Conservation (phyloP, 1,284 basidiomycete species). For the Sporisorium scitamineum region DNA sequence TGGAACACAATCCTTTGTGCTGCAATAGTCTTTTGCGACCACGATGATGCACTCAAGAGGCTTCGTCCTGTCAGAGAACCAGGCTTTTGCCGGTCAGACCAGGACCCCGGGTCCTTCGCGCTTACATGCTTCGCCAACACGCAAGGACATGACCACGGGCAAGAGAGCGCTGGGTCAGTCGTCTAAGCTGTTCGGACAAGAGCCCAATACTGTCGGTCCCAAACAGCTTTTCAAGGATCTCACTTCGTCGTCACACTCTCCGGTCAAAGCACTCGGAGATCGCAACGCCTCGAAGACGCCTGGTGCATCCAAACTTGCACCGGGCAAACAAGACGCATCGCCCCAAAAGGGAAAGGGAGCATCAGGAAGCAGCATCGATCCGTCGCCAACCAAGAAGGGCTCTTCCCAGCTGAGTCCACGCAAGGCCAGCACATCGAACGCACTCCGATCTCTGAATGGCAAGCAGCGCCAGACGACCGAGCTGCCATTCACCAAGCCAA, state of each 20-base stretch:
- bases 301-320: constrained; percentile 22
- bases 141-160: constrained; percentile 49
- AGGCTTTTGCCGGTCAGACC: constrained; percentile 42
- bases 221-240: constrained; percentile 51
- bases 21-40: background rate
- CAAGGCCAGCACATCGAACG: constrained; percentile 32
- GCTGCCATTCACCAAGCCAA: constrained; percentile 34
- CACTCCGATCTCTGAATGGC: constrained; percentile 42
- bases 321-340: constrained; percentile 20
- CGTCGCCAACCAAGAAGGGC: constrained; percentile 30
- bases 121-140: constrained; percentile 31
- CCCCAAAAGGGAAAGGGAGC: constrained; percentile 24
- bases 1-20: background rate
- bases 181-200: constrained; percentile 34
- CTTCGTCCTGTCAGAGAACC: constrained; percentile 50
- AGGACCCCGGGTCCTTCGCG: constrained; percentile 47
- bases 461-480: constrained; percentile 35
- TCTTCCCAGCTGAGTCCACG: constrained; percentile 33
- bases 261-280: constrained; percentile 42
- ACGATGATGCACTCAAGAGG: constrained; percentile 50
- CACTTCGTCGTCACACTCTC: constrained; percentile 29
- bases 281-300: constrained; percentile 42
- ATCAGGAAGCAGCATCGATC: constrained; percentile 2
- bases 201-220: constrained; percentile 14
- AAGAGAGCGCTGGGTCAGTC: constrained; percentile 33